phyloP scores from a whole-genome alignment of 78 protist species.

The Speleostelium caveatum region DNA sequence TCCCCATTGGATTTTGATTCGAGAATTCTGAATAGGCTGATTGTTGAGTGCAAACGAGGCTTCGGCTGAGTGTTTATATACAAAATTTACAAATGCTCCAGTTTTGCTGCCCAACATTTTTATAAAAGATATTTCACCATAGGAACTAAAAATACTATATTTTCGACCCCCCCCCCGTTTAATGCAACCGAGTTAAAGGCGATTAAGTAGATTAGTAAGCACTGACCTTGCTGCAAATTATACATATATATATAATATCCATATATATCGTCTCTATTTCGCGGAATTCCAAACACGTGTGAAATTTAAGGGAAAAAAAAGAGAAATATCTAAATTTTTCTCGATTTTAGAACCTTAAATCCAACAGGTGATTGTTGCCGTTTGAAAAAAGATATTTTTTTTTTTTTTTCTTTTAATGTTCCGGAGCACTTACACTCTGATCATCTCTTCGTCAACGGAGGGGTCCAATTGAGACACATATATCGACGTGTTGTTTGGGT shows the following conservation, averaged over 20 bases:
- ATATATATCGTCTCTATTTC: too few relatives aligned
- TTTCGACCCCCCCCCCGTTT: too few relatives aligned
- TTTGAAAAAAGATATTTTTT: too few relatives aligned
- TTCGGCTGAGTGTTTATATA: conserved; percentile 26
- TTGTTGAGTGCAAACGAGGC: conserved; percentile 25
- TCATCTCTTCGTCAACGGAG: conserved; percentile 5
- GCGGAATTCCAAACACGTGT: too few relatives aligned
- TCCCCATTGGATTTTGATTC: conserved; percentile 30
- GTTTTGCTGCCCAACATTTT: conserved; percentile 3
- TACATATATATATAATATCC: neutral
- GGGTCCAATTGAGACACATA: conserved; percentile 26
- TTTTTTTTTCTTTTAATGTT: neutral
- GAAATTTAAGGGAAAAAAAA: too few relatives aligned
- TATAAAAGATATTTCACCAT: conserved; percentile 32
- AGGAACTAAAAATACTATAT: conserved; percentile 17
- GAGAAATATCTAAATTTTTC: too few relatives aligned
- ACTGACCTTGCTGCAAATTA: too few relatives aligned
- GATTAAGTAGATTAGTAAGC: too few relatives aligned
- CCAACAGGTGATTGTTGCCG: too few relatives aligned
- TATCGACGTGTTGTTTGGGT: conserved; percentile 11
- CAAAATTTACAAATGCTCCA: conserved; percentile 30
- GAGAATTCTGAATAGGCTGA: neutral
- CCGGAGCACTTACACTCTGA: neutral
- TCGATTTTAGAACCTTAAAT: too few relatives aligned
- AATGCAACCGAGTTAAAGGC: too few relatives aligned